Conservation (phyloP, 1,284 basidiomycete genomes). For the Microbotryum saponariae region DNA sequence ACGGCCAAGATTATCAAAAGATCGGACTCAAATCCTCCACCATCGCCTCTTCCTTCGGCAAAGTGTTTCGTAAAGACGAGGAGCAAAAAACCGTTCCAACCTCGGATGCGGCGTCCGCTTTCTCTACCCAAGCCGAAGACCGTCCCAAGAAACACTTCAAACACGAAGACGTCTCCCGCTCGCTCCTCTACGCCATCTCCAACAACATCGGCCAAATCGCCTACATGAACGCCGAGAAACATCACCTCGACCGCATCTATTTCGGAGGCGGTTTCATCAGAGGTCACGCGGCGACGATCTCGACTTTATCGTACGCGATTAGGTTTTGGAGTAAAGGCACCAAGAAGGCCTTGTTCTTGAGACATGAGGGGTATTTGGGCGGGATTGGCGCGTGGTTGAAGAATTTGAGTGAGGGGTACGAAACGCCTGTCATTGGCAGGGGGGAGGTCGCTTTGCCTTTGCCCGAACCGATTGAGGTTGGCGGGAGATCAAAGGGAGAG, state of each 20-base stretch:
- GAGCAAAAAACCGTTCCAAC: conserved; percentile 28
- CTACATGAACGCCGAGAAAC: conserved; percentile 99
- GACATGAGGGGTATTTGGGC: conserved; percentile 96
- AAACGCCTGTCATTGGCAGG: no score
- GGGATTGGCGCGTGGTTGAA: conserved; percentile 95
- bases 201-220: conserved; percentile 99
- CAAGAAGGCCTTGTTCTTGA: conserved; percentile 89
- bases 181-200: conserved; percentile 83
- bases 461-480: no score
- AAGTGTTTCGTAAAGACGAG: conserved; percentile 83
- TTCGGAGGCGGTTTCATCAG: conserved; percentile 99
- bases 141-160: conserved; percentile 61
- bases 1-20: conserved; percentile 82
- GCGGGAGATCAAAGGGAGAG: no score
- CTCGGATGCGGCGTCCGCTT: conserved; percentile 9
- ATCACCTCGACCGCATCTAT: conserved; percentile 92
- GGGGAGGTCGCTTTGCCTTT: no score
- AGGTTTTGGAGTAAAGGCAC: conserved; percentile 99
- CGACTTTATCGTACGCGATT: conserved; percentile 96
- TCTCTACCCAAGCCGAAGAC: conserved; percentile 42
- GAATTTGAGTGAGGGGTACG: conserved; percentile 54
- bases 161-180: conserved; percentile 72
- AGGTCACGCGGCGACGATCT: conserved; percentile 96
- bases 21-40: conserved; percentile 94
- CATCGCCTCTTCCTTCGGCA: conserved; percentile 96